phyloP scores from a whole-genome alignment of 2,329 filamentous ascomycete genomes.

The Chalaropsis ovoidea region DNA sequence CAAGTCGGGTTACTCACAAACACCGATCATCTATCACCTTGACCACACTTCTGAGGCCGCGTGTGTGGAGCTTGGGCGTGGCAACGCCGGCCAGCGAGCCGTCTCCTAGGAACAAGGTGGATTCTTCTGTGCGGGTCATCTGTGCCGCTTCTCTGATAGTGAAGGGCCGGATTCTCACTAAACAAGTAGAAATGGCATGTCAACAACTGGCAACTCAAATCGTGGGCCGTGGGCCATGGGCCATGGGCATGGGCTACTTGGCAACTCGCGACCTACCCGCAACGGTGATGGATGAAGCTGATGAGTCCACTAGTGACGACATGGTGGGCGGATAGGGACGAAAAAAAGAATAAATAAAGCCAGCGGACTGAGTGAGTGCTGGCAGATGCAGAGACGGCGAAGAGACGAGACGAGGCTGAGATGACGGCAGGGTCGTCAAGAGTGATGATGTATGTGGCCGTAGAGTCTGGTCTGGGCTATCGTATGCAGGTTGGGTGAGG shows the following conservation, averaged over 20 bases:
- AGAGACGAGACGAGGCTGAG: background rate
- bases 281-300: constrained; percentile 50
- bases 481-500: too few species aligned
- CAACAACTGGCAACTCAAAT: constrained; percentile 27
- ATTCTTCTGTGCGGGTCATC: constrained; percentile 68
- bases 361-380: too few species aligned
- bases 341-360: background rate
- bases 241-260: background rate
- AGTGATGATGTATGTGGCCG: too few species aligned
- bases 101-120: constrained; percentile 87
- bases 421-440: background rate
- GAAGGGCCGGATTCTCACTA: constrained; percentile 61
- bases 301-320: constrained; percentile 32
- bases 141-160: constrained; percentile 92
- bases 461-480: too few species aligned
- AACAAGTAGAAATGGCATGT: constrained; percentile 26
- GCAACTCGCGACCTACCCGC: constrained; percentile 38
- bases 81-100: constrained; percentile 84
- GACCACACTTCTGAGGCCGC: constrained; percentile 81
- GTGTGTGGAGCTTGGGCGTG: constrained; percentile 71
- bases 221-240: too few species aligned
- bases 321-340: constrained; percentile 15
- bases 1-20: constrained; percentile 55
- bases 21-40: constrained; percentile 95
- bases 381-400: background rate